These are phyloP conservation scores for Phytopythium vexans DNA, from an alignment of 352 stramenopile species.

Conservation along the genomic window DNA sequence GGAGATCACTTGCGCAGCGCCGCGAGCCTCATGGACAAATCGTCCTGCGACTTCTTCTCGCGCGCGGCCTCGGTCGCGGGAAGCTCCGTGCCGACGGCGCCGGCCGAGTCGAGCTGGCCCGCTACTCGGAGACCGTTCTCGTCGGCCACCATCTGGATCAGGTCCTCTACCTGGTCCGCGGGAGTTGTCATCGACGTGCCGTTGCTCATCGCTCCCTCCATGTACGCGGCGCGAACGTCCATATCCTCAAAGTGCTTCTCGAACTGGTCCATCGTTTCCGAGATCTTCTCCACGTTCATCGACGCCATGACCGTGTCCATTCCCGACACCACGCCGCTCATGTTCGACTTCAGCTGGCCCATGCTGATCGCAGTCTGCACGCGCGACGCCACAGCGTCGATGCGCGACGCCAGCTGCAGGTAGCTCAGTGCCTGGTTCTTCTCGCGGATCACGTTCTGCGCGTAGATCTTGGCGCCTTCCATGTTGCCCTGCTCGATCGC, in stretches of 20 bases:
- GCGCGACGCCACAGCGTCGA: slow-evolving; percentile 95
- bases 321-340: slow-evolving; percentile 95
- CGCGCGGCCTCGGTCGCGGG: slow-evolving; percentile 51
- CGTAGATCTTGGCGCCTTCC: slow-evolving; percentile 97
- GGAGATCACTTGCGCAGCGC: slow-evolving; percentile 63
- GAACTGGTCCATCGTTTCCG: slow-evolving; percentile 97
- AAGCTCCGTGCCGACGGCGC: slow-evolving; percentile 80
- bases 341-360: slow-evolving; percentile 92
- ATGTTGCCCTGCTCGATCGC: slow-evolving; percentile 96
- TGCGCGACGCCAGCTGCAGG: slow-evolving; percentile 92
- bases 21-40: slow-evolving; percentile 79
- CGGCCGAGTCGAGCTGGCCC: slow-evolving; percentile 91
- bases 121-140: slow-evolving; percentile 96
- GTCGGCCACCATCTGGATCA: slow-evolving; percentile 98
- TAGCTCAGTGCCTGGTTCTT: slow-evolving; percentile 94
- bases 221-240: slow-evolving; percentile 97
- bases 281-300: slow-evolving; percentile 98
- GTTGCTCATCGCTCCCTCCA: slow-evolving; percentile 97
- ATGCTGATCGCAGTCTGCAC: slow-evolving; percentile 98
- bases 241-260: slow-evolving; percentile 99
- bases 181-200: slow-evolving; percentile 94
- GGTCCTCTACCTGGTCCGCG: slow-evolving; percentile 95
- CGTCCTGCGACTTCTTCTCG: slow-evolving; percentile 82
- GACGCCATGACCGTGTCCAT: slow-evolving; percentile 96
- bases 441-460: slow-evolving; percentile 86